phyloP scores from a whole-genome alignment of 1,284 basidiomycete species.

The Apiotrichum akiyoshidainum region DNA sequence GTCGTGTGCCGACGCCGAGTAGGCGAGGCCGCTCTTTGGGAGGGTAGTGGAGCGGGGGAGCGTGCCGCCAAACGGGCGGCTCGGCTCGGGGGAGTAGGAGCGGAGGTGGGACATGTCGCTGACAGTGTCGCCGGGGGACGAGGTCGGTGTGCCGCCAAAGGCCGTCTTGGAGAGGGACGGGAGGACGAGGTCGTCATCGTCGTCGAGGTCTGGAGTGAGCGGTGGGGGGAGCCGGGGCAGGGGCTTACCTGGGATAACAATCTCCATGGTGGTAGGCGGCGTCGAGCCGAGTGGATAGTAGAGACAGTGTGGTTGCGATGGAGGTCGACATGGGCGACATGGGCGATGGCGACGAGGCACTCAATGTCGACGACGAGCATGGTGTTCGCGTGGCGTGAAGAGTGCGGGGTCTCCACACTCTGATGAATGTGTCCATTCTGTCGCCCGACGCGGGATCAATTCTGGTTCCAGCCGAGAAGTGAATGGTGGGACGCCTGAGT shows the following conservation, averaged over 20 bases:
- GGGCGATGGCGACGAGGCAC: too few species aligned
- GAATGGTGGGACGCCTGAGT: too few species aligned
- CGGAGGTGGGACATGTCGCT: background rate
- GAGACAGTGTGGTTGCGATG: background rate
- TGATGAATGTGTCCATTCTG: too few species aligned
- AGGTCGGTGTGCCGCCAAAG: conserved; percentile 25
- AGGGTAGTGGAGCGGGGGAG: background rate
- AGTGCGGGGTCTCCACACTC: too few species aligned
- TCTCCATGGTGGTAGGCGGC: conserved; percentile 26
- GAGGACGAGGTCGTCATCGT: conserved; percentile 41
- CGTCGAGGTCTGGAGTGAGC: conserved; percentile 37
- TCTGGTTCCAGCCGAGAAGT: too few species aligned
- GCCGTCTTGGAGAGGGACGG: conserved; percentile 33
- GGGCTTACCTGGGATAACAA: conserved; percentile 45
- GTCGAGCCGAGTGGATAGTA: background rate
- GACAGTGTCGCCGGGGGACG: conserved; percentile 24
- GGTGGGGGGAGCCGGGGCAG: background rate
- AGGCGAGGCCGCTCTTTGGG: conserved; percentile 1
- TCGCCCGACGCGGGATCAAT: too few species aligned
- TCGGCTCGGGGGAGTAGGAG: background rate
- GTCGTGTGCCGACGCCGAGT: conserved; percentile 17
- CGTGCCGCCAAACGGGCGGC: background rate
- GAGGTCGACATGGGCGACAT: too few species aligned
- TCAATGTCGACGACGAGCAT: too few species aligned
- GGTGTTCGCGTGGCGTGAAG: too few species aligned